phyloP scores from a whole-genome alignment of 768 basidiomycete genomes.

The Candolleomyces efflorescens region DNA sequence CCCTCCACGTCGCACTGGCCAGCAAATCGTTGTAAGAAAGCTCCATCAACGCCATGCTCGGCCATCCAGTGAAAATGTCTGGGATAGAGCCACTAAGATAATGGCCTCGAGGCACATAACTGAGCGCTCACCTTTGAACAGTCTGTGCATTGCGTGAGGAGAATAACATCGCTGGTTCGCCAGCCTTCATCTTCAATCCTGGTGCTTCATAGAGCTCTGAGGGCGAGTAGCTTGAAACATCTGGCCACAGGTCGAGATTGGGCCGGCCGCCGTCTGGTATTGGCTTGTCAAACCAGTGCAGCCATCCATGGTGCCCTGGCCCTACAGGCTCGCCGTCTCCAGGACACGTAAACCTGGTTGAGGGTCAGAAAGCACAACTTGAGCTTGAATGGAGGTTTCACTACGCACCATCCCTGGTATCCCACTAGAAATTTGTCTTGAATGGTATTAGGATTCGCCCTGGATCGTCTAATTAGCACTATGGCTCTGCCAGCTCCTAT shows the following conservation, averaged over 20 bases:
- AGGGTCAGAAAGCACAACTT: neutral
- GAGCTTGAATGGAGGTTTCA: neutral
- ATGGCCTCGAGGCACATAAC: neutral
- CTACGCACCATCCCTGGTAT: slow-evolving; percentile 78
- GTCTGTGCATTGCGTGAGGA: slow-evolving; percentile 75
- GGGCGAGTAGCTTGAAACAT: slow-evolving; percentile 62
- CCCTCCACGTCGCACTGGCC: slow-evolving; percentile 59
- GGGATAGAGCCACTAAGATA: neutral
- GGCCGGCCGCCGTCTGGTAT: slow-evolving; percentile 65
- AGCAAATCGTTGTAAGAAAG: slow-evolving; percentile 75
- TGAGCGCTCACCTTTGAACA: slow-evolving; percentile 46
- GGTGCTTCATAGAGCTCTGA: slow-evolving; percentile 69
- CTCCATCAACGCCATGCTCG: slow-evolving; percentile 73
- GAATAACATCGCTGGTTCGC: slow-evolving; percentile 66
- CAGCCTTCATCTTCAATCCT: slow-evolving; percentile 53
- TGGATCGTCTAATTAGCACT: slow-evolving; percentile 13
- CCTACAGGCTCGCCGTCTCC: slow-evolving; percentile 67
- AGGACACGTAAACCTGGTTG: slow-evolving; percentile 62
- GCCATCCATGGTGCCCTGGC: slow-evolving; percentile 80
- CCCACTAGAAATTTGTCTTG: slow-evolving; percentile 83
- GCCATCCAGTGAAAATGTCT: slow-evolving; percentile 87
- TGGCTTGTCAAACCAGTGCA: slow-evolving; percentile 78
- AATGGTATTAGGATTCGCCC: slow-evolving; percentile 71
- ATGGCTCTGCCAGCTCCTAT: neutral
- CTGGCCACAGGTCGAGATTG: slow-evolving; percentile 79